Evolutionary conservation across 2,329 filamentous ascomycete species (phyloP), one percentile per base, ranked within the genome.

Genomic region (Aspergillus alliaceus): DNA sequence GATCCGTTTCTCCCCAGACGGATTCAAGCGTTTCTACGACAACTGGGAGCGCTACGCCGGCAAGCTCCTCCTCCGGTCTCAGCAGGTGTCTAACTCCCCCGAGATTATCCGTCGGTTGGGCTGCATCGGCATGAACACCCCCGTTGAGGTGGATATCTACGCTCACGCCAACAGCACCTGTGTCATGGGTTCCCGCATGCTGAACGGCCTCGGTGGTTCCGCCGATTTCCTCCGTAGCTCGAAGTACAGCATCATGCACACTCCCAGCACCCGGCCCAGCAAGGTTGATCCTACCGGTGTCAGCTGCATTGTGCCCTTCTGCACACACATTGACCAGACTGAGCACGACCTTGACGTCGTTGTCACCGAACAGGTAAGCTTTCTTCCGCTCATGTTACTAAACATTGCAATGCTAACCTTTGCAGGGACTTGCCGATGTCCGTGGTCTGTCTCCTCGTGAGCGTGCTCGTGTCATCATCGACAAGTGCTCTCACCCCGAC

Each of bases 181-280:
- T 70, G 91, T 96, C 22, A 91, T 95, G 86, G 91, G 92, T 62
- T 88, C 84, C 60, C 87, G 92, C 56, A 95, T 93, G 90, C 83
- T 95, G 59, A 93, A 93, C 79, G 90, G 90, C 11, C 85, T 95
- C 6, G 90, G 90, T 50, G 90, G 90, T 4, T 90, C 86, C 1
- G 90, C 90, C 52, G 90, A 95, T 71, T 95, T 95, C 83, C 80
- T 95, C 57, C 86, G 90, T 57, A 86, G 79, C 66, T 77, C 88
- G 59, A 93, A 93, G 77, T 92, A 96, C 82, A 88, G 84, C 68
- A 96, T 96, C 81, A 96, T 96, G 91, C 92, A 96, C 81, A 96
- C 91, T 1, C 92, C 91, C 1, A 90, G 86, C 20, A 88, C 89
- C 1, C 84, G 91, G 22, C 91, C 91, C 11, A 86, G 84, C 68